These are phyloP conservation scores for Blastobotrys aristatus DNA, from an alignment of 1,139 yeast species.

Conservation along the genomic window DNA sequence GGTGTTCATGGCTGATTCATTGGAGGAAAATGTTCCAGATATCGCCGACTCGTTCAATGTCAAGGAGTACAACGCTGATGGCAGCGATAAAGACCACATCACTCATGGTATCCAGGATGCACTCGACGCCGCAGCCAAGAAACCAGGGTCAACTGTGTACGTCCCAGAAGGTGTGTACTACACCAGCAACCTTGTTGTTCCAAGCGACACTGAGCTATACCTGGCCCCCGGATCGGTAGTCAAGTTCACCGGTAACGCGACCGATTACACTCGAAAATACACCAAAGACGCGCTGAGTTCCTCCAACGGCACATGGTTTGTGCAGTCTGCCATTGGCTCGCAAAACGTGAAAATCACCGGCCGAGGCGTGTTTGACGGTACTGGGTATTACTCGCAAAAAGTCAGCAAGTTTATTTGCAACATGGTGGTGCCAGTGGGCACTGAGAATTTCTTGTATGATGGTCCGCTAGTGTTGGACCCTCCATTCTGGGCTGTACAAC, in stretches of 20 bases:
- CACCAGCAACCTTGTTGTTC: neutral
- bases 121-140: neutral
- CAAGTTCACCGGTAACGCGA: slow-evolving; percentile 1
- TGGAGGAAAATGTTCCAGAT: slow-evolving; percentile 1
- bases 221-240: slow-evolving; percentile 1
- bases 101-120: slow-evolving; percentile 1
- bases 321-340: neutral
- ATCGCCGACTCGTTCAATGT: neutral
- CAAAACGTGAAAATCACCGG: neutral
- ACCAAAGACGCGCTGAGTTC: slow-evolving; percentile 1
- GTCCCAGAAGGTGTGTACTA: slow-evolving; percentile 4
- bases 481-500: slow-evolving; percentile 4
- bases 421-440: slow-evolving; percentile 2
- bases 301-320: slow-evolving; percentile 2
- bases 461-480: neutral
- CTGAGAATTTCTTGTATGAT: slow-evolving; percentile 1
- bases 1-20: slow-evolving; percentile 2
- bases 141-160: neutral
- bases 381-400: slow-evolving; percentile 1
- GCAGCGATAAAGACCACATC: slow-evolving; percentile 2
- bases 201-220: slow-evolving; percentile 2
- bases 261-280: neutral
- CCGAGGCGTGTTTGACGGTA: neutral
- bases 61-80: neutral
- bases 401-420: neutral